Evolutionary conservation across 306 rosid genomes (phyloP), one percentile per base, ranked within the genome.

Genomic region (Prunus salicina): DNA sequence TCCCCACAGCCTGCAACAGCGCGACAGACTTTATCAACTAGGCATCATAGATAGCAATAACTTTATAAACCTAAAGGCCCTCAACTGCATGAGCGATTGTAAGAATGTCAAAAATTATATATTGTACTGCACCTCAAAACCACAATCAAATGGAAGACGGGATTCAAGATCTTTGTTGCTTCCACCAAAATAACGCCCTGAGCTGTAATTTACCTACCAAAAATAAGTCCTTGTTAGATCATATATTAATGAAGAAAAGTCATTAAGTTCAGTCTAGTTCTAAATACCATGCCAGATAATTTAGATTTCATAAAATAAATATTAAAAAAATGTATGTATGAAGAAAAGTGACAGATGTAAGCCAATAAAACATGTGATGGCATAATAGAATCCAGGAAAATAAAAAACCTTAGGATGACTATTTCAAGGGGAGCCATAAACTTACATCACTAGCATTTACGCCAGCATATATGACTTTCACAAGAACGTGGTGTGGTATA

Each of bases 381-480:
- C 51, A 77, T 18, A 46, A 13, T 18, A 51, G 3, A 28, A 43
- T 67, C 22, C 20, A 50, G 11, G 22, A 18, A 10, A 50, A 3
- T 38, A 19, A 4, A 66, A 43, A 56, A 1, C 43, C 70, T 71
- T 64, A 57, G 60, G 55, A 41, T 34, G 3, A 58, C 41, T 67
- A 18, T 15, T 8, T 47, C 24, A 78, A 76, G 76, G 82, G 74
- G 51, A 79, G 14, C 70, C 56, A 27, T 64, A 69, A 76, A 88
- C 98, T 94, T 90, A 95, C 98, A 86, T 95, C 98, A 75, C 98
- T 92, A 77, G 98, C 98, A 78, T 95, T 95, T 79, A 95, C 98
- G 18, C 98, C 97, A 78, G 97, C 97, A 89, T 89, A 90, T 76
- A 92, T 80, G 69, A 94, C 86, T 85, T 94, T 94, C 74, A 94